phyloP scores from a whole-genome alignment of 176 grass and related monocot species.

The Tillandsia fasciculata region DNA sequence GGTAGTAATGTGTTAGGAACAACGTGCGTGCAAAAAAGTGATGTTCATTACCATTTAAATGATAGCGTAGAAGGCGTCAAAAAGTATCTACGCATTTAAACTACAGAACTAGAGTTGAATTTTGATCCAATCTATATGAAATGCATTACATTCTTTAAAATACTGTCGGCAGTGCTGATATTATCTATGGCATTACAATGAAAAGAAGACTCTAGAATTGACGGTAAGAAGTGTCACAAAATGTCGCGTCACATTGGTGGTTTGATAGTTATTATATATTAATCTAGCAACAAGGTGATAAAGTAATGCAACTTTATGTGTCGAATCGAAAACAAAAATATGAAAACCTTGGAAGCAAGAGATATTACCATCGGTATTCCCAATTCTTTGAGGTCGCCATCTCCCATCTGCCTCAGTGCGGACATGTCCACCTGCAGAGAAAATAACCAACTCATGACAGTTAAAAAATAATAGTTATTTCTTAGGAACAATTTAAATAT shows the following conservation, averaged over 20 bases:
- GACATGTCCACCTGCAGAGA: constrained; percentile 74
- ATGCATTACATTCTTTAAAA: no score
- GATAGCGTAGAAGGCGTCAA: background rate
- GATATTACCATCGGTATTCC: constrained; percentile 85
- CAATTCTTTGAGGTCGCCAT: constrained; percentile 84
- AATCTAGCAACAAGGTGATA: background rate
- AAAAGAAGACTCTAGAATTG: background rate
- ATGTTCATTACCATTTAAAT: background rate
- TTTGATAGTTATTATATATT: background rate
- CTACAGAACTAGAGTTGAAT: no score
- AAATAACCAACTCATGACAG: constrained; percentile 9
- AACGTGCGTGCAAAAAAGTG: background rate
- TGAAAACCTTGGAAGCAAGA: background rate
- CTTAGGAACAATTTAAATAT: background rate
- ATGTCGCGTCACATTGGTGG: background rate
- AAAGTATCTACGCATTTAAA: background rate
- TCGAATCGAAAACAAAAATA: background rate
- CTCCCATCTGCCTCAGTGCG: constrained; percentile 84
- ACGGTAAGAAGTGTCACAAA: background rate
- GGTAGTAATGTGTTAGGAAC: background rate
- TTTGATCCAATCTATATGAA: no score
- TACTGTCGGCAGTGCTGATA: no score
- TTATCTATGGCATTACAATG: background rate
- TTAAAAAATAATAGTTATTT: background rate
- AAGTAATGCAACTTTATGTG: no score